Evolutionary conservation across 352 stramenopile species (phyloP), one percentile per base, ranked within the genome.

Genomic region (Albugo candida): DNA sequence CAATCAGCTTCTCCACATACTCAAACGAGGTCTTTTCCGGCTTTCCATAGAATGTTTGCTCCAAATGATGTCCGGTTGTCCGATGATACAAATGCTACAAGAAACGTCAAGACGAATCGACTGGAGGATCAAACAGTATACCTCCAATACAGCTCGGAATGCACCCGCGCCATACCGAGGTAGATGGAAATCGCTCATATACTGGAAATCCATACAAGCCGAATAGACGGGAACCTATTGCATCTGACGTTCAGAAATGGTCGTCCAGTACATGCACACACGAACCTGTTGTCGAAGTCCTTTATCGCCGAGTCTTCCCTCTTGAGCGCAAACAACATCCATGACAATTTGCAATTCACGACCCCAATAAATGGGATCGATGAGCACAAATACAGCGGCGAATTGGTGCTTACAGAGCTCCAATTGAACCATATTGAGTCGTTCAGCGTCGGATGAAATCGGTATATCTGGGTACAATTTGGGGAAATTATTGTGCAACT

Each of bases 141-240:
- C 47, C 50, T 88, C 76, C 51, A 89, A 57, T 12, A 86, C 64
- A 0, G 77, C 71, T 13, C 79, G 73, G 58, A 89, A 89, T 4
- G 77, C 77, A 16, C 77, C 77, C 11, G 77, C 77, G 14, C 77
- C 77, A 52, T 81, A 89, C 16, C 77, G 71, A 17, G 77, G 77
- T 41, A 85, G 55, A 49, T 89, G 74, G 56, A 85, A 85, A 45
- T 86, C 77, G 12, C 77, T 74, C 12, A 91, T 75, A 51, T 91
- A 91, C 55, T 91, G 75, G 55, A 91, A 91, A 42, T 91, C 77
- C 4, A 73, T 85, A 65, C 77, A 91, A 47, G 77, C 72, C 45
- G 75, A 91, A 59, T 87, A 91, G 24, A 91, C 56, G 21, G 75
- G 74, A 18, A 85, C 61, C 50, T 81, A n/a, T n/a, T n/a, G 54